phyloP scores from a whole-genome alignment of 108 stramenopile species.

The Fragilaria radians region DNA sequence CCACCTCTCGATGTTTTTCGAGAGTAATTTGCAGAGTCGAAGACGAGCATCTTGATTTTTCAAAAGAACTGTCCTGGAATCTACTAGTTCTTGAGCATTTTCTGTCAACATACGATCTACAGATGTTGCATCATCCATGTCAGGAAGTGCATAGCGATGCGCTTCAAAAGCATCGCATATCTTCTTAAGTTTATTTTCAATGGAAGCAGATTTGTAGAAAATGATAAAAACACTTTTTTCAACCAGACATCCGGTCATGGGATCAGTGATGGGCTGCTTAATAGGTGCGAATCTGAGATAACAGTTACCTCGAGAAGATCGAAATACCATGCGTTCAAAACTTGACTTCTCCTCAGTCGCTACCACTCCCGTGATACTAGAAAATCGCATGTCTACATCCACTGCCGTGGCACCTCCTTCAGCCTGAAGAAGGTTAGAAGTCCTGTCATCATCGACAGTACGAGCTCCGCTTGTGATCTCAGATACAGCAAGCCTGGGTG shows the following conservation, averaged over 20 bases:
- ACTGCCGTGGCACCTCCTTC: slow-evolving; percentile 47
- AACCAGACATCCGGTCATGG: slow-evolving; percentile 61
- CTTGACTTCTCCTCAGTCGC: slow-evolving; percentile 82
- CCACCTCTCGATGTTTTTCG: slow-evolving; percentile 83
- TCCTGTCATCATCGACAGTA: slow-evolving; percentile 22
- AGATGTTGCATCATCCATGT: slow-evolving; percentile 84
- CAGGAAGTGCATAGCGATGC: slow-evolving; percentile 90
- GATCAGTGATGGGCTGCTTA: slow-evolving; percentile 87
- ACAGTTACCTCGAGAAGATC: slow-evolving; percentile 95
- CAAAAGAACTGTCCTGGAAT: slow-evolving; percentile 80
- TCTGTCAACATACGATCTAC: slow-evolving; percentile 82
- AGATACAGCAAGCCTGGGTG: slow-evolving; percentile 76
- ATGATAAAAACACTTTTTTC: slow-evolving; percentile 96
- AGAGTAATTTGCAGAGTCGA: slow-evolving; percentile 84
- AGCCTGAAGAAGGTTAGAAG: slow-evolving; percentile 36
- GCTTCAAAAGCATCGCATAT: slow-evolving; percentile 96
- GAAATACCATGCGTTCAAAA: slow-evolving; percentile 97
- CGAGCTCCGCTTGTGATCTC: slow-evolving; percentile 35
- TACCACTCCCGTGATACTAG: slow-evolving; percentile 93
- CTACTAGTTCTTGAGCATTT: slow-evolving; percentile 84
- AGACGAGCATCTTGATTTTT: slow-evolving; percentile 95
- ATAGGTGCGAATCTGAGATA: slow-evolving; percentile 94
- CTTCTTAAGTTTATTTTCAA: slow-evolving; percentile 94
- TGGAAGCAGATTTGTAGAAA: slow-evolving; percentile 92
- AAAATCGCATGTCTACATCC: slow-evolving; percentile 93